These are phyloP conservation scores for Daldinia vernicosa DNA, from an alignment of 495 filamentous ascomycete species.

Conservation along the genomic window DNA sequence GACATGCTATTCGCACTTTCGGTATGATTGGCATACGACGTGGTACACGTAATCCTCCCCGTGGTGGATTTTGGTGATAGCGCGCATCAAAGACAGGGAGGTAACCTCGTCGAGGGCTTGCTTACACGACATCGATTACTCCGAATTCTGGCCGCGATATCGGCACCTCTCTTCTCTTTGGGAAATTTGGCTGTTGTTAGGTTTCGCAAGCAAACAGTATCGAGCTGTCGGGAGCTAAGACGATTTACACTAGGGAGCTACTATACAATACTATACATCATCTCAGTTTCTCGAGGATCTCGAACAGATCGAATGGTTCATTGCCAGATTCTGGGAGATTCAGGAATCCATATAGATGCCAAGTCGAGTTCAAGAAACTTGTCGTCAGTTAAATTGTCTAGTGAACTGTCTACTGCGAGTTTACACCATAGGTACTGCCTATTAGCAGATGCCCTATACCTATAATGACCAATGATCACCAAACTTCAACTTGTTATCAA, in stretches of 20 bases:
- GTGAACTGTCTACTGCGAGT: conserved; percentile 11
- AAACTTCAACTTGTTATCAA: conserved; percentile 1
- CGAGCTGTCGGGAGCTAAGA: conserved; percentile 6
- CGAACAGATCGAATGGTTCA: conserved; percentile 25
- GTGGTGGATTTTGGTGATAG: conserved; percentile 5
- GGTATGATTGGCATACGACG: conserved; percentile 21
- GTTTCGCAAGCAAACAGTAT: conserved; percentile 5
- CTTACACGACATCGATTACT: conserved; percentile 19
- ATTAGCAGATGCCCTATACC: conserved; percentile 7
- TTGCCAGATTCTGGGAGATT: neutral
- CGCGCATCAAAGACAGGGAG: conserved; percentile 13
- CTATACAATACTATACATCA: conserved; percentile 17
- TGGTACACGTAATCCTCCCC: conserved; percentile 29
- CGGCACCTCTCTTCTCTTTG: conserved; percentile 9
- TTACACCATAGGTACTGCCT: conserved; percentile 13
- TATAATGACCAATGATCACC: conserved; percentile 26
- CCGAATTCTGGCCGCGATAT: conserved; percentile 38
- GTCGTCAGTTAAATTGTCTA: conserved; percentile 15
- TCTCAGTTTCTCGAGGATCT: conserved; percentile 9
- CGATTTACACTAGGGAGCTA: neutral
- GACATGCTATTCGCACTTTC: neutral
- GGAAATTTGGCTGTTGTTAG: neutral
- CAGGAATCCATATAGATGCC: conserved; percentile 4
- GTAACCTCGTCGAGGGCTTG: conserved; percentile 13
- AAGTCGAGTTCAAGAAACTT: conserved; percentile 20